Base-by-base conservation (phyloP, 805 yeast species). In the Candida adriatica region DNA sequence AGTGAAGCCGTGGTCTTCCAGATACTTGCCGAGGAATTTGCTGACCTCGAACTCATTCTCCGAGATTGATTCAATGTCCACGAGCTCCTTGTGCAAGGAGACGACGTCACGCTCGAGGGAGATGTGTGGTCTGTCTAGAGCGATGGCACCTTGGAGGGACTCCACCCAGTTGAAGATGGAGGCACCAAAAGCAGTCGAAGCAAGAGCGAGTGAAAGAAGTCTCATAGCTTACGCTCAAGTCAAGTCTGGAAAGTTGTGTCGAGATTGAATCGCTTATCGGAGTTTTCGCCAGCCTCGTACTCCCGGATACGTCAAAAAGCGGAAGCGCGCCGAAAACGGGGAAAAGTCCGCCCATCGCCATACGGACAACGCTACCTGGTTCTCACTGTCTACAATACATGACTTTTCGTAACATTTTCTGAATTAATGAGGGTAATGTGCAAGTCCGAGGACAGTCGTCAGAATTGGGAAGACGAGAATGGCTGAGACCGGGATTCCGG, bases 401-500 rank as follows among this genome's bases (percentile, higher is more conserved):
- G n/a, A n/a, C n/a, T n/a, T n/a, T n/a, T n/a, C n/a, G n/a, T n/a
- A n/a, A n/a, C n/a, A n/a, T n/a, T n/a, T n/a, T n/a, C n/a, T n/a
- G 6, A 8, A 14, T 31, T 15, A 30, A 18, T 35, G 34, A 6
- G 41, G 41, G 13, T 13, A n/a, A 9, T 21, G 16, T 2, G 34
- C 34, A 10, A 49, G 29, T 8, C 49, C 45, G 5, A 39, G 19
- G 2, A 29, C 13, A 8, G 33, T 23, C 9, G 42, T 31, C 10
- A 45, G 33, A 5, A 45, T 18, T 1, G 64, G 58, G 30, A 62
- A 57, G 2, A 49, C 49, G 5, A 58, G 24, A 5, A 70, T 55
- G 0, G 82, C 79, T 19, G 70, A 56, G 17, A 64, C 46, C 0
- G 92, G 70, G 18, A 90, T 74, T 0, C 97, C 97, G 1, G 83